These are phyloP conservation scores for Brachypodium distachyon DNA, from an alignment of 202 grass and related monocot species.

Conservation along the genomic window DNA sequence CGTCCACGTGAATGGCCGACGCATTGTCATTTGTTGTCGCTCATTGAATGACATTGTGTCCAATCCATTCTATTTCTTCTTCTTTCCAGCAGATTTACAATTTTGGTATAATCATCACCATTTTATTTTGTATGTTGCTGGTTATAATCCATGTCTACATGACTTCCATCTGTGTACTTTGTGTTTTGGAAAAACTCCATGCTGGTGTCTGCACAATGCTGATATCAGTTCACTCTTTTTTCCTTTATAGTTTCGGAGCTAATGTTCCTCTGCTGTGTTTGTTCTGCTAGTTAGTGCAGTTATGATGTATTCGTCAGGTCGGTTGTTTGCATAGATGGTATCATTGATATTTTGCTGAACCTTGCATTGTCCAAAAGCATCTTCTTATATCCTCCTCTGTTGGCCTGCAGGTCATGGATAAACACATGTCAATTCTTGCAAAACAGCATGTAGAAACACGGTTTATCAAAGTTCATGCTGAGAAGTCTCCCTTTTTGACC, in stretches of 20 bases:
- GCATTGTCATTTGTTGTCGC: too few species aligned
- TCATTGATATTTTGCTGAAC: background rate
- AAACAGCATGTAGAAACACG: conserved; percentile 81
- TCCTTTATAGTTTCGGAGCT: background rate
- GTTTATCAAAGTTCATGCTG: conserved; percentile 90
- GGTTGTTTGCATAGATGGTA: background rate
- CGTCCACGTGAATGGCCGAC: too few species aligned
- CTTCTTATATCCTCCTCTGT: background rate
- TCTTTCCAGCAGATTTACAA: too few species aligned
- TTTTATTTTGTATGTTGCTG: too few species aligned
- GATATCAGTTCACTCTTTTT: background rate
- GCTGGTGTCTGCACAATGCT: background rate
- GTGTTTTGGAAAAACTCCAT: background rate
- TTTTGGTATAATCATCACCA: too few species aligned
- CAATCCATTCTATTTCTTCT: too few species aligned
- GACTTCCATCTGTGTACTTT: too few species aligned
- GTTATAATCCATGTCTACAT: too few species aligned
- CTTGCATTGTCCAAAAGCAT: background rate
- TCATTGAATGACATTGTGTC: too few species aligned
- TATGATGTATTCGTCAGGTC: background rate
- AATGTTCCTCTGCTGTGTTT: background rate
- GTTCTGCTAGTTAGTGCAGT: background rate
- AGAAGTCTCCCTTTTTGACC: conserved; percentile 87
- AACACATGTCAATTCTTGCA: conserved; percentile 70
- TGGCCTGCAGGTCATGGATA: conserved; percentile 76